Evolutionary conservation across 305 asterid genomes (phyloP).

Genomic region (Fraxinus velutina): DNA sequence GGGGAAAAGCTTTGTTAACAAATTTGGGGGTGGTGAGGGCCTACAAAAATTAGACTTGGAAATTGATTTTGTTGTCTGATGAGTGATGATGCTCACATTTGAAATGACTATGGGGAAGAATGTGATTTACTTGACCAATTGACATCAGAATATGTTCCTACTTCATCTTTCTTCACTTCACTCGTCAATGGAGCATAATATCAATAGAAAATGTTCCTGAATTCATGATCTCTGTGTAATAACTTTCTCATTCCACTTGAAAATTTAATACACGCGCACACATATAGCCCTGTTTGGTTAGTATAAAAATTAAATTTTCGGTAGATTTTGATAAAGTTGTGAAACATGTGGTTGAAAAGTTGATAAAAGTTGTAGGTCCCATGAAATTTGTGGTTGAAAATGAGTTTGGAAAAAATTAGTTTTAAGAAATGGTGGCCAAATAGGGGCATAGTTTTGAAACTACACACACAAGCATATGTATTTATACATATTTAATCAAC

Average conservation of each 20-base stretch:
- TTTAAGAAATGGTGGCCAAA: neutral
- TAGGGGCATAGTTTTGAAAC: neutral
- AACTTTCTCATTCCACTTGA: conserved; percentile 1
- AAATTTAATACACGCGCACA: neutral
- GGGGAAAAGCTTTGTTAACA: neutral
- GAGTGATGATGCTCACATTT: neutral
- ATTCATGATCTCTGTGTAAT: conserved; percentile 6
- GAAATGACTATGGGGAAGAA: neutral
- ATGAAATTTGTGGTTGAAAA: neutral
- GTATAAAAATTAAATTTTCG: neutral
- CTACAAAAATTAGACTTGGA: neutral
- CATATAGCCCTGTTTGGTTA: neutral
- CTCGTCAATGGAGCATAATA: neutral
- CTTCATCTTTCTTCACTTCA: neutral
- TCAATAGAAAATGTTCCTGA: neutral
- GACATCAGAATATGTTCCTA: neutral
- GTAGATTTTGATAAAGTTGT: neutral
- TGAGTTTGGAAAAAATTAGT: neutral
- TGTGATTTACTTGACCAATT: neutral
- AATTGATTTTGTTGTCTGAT: neutral
- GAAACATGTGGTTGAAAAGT: neutral
- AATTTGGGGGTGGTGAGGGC: neutral
- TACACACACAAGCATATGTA: neutral
- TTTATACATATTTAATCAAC: neutral
- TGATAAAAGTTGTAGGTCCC: neutral